These are phyloP conservation scores for Penicillium nucicola DNA, from an alignment of 495 filamentous ascomycete species.

Conservation along the genomic window DNA sequence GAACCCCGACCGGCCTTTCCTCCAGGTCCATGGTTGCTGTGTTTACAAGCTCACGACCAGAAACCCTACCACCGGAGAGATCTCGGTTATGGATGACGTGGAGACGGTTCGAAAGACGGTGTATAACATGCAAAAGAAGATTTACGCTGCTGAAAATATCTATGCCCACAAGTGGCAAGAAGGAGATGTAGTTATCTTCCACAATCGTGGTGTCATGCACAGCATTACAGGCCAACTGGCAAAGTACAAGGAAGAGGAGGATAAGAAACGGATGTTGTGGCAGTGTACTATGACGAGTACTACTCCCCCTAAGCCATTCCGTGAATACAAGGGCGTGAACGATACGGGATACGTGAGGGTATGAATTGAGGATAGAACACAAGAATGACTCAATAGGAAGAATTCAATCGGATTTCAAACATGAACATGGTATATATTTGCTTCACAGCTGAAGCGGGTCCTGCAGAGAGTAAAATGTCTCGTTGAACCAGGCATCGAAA, in stretches of 20 bases:
- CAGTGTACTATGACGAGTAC: conserved; percentile 14
- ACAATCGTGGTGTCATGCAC: conserved; percentile 16
- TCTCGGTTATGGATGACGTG: conserved; percentile 12
- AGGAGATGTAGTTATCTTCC: conserved; percentile 15
- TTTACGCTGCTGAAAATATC: conserved; percentile 11
- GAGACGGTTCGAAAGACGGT: conserved; percentile 9
- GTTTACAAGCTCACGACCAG: conserved; percentile 12
- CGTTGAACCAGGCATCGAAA: conserved; percentile 30
- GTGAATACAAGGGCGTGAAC: conserved; percentile 6
- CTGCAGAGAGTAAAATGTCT: conserved; percentile 23
- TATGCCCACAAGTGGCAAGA: conserved; percentile 12
- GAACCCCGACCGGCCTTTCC: conserved; percentile 10
- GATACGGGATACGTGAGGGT: conserved; percentile 2
- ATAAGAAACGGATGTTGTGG: conserved; percentile 9
- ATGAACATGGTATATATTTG: too few relatives aligned
- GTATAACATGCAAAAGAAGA: conserved; percentile 15
- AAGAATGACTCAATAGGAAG: background rate
- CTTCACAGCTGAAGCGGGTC: conserved; percentile 3
- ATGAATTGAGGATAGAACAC: background rate
- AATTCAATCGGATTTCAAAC: too few relatives aligned
- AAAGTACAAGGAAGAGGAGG: conserved; percentile 8
- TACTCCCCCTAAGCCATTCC: conserved; percentile 4
- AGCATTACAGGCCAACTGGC: conserved; percentile 14
- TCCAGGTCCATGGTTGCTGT: conserved; percentile 13
- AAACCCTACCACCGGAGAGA: conserved; percentile 6